Evolutionary conservation across 1,284 basidiomycete genomes (phyloP).

Genomic region (Sporisorium scitamineum): DNA sequence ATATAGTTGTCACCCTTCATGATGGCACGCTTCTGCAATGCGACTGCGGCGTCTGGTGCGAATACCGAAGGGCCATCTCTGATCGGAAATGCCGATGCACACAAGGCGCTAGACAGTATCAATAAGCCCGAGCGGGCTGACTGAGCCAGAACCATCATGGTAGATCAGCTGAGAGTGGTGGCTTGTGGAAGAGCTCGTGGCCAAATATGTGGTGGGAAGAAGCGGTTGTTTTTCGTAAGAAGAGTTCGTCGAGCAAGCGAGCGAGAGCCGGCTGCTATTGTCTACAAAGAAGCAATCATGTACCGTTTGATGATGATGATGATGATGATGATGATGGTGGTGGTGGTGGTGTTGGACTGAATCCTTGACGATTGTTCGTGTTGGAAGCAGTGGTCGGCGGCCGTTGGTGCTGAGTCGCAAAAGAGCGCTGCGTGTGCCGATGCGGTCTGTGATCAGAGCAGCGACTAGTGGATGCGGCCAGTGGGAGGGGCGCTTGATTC

Average conservation of each 20-base stretch:
- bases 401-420: background rate
- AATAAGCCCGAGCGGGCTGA: slow-evolving; percentile 12
- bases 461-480: background rate
- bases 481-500: slow-evolving; percentile 1
- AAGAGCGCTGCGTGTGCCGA: background rate
- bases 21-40: slow-evolving; percentile 45
- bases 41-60: slow-evolving; percentile 18
- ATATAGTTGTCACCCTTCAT: slow-evolving; percentile 54
- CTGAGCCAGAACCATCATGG: slow-evolving; percentile 7
- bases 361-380: background rate
- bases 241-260: slow-evolving; percentile 8
- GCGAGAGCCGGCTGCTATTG: slow-evolving; percentile 1
- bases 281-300: slow-evolving; percentile 5
- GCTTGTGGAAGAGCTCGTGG: background rate
- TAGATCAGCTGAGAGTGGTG: background rate
- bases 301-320: background rate
- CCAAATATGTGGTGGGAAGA: background rate
- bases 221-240: slow-evolving; percentile 1
- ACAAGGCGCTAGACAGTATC: slow-evolving; percentile 21
- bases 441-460: slow-evolving; percentile 1
- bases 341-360: background rate
- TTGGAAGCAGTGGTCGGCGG: background rate
- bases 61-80: slow-evolving; percentile 31
- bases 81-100: slow-evolving; percentile 22
- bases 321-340: background rate